These are phyloP conservation scores for Trypanosoma vivax DNA, from an alignment of 208 protist species.

Conservation along the genomic window DNA sequence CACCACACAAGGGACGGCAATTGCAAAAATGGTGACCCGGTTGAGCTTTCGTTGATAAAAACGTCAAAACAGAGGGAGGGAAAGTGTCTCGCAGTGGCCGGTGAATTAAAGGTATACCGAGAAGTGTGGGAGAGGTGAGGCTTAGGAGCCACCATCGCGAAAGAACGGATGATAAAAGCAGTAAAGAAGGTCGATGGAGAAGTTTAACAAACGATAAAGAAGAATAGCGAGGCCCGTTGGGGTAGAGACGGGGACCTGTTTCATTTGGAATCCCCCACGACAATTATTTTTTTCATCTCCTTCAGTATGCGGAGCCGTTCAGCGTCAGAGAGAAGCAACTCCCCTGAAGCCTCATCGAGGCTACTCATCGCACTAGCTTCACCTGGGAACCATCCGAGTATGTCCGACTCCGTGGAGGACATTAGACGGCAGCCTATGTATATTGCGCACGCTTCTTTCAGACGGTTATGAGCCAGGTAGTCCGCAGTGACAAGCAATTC, in stretches of 20 bases:
- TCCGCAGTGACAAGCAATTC: constrained; percentile 54
- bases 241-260: not conserved
- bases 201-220: no score
- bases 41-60: no score
- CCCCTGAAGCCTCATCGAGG: not conserved
- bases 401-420: constrained; percentile 40
- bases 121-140: no score
- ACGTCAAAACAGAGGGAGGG: no score
- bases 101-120: no score
- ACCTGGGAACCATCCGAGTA: constrained; percentile 33
- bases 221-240: no score
- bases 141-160: no score
- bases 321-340: constrained; percentile 10
- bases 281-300: constrained; percentile 14
- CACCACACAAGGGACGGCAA: no score
- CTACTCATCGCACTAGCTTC: not conserved
- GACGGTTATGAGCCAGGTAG: constrained; percentile 36
- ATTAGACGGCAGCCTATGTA: constrained; percentile 59
- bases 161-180: no score
- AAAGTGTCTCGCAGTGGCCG: no score
- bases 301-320: constrained; percentile 10
- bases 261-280: constrained; percentile 5
- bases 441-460: constrained; percentile 31
- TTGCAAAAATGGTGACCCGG: no score
- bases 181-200: no score